Evolutionary conservation across 768 basidiomycete species (phyloP).

Genomic region (Suillus hirtellus): DNA sequence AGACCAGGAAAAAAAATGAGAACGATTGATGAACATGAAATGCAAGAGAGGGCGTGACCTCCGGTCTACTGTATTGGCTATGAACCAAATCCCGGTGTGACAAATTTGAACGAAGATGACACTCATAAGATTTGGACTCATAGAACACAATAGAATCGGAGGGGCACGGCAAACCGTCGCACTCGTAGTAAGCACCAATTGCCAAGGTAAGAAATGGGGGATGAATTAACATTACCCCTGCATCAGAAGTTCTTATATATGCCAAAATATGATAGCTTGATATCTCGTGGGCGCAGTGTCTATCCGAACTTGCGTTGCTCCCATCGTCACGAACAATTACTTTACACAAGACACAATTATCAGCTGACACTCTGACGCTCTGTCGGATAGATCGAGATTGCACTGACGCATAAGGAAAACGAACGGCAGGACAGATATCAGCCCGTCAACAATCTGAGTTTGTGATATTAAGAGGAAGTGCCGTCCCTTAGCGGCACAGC

Average conservation of each 20-base stretch:
- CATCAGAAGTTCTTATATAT: constrained; percentile 8
- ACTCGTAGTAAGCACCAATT: constrained; percentile 15
- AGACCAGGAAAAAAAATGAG: neutral
- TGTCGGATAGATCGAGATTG: constrained; percentile 24
- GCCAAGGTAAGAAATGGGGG: constrained; percentile 8
- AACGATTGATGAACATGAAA: constrained; percentile 12
- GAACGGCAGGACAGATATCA: constrained; percentile 14
- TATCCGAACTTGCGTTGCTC: constrained; percentile 16
- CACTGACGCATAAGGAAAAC: constrained; percentile 29
- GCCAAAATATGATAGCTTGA: constrained; percentile 2
- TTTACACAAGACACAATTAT: constrained; percentile 17
- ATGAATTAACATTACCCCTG: neutral
- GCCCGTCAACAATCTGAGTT: constrained; percentile 24
- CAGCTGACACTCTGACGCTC: constrained; percentile 24
- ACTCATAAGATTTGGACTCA: constrained; percentile 38
- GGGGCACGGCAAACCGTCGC: constrained; percentile 31
- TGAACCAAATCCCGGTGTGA: constrained; percentile 48
- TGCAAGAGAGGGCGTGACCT: constrained; percentile 35
- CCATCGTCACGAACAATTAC: constrained; percentile 24
- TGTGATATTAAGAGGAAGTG: constrained; percentile 19
- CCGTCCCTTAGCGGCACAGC: constrained; percentile 29
- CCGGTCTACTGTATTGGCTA: constrained; percentile 55
- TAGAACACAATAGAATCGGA: constrained; percentile 33
- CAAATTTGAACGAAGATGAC: constrained; percentile 37
- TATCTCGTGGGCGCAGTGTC: constrained; percentile 8